Percentiles rank a stretch among this genome's conserved stretches.
These are phyloP conservation scores for Murraya koenigii DNA, from an alignment of 345 rosid species.

Conservation along the genomic window DNA sequence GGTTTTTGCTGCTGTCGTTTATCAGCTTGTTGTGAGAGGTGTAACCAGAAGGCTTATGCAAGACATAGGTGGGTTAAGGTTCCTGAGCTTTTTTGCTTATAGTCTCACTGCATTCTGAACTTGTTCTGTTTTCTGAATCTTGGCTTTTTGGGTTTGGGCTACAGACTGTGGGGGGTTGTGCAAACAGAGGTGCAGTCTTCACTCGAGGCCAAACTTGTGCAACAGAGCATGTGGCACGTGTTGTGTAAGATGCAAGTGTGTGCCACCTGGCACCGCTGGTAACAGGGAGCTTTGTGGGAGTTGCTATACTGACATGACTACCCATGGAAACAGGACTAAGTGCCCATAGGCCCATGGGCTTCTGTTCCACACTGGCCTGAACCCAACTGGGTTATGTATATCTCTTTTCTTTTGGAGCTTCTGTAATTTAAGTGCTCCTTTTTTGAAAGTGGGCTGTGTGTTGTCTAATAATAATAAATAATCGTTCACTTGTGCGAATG, in stretches of 20 bases:
- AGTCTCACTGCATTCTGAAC: too few species aligned
- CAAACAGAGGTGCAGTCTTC: slow-evolving; percentile 44
- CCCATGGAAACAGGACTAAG: slow-evolving; percentile 40
- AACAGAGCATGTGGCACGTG: slow-evolving; percentile 52
- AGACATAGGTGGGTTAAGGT: slow-evolving; percentile 26
- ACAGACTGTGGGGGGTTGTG: slow-evolving; percentile 44
- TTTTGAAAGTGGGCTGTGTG: not conserved
- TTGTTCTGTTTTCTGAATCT: too few species aligned
- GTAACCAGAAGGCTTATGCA: slow-evolving; percentile 40
- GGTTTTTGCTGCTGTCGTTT: not conserved
- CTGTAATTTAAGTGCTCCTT: too few species aligned
- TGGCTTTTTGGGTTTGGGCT: not conserved
- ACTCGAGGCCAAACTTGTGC: slow-evolving; percentile 50
- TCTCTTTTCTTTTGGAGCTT: not conserved
- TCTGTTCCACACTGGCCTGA: not conserved
- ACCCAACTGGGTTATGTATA: not conserved
- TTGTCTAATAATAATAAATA: too few species aligned
- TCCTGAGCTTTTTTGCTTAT: too few species aligned
- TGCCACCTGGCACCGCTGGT: slow-evolving; percentile 52
- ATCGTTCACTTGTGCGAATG: too few species aligned
- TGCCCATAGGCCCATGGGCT: slow-evolving; percentile 34
- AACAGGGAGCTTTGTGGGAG: slow-evolving; percentile 38
- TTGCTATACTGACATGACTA: slow-evolving; percentile 50
- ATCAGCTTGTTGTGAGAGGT: slow-evolving; percentile 23
- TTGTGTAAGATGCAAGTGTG: slow-evolving; percentile 52